Base-by-base conservation (phyloP, 495 filamentous ascomycete species). In the Glarea lozoyensis region DNA sequence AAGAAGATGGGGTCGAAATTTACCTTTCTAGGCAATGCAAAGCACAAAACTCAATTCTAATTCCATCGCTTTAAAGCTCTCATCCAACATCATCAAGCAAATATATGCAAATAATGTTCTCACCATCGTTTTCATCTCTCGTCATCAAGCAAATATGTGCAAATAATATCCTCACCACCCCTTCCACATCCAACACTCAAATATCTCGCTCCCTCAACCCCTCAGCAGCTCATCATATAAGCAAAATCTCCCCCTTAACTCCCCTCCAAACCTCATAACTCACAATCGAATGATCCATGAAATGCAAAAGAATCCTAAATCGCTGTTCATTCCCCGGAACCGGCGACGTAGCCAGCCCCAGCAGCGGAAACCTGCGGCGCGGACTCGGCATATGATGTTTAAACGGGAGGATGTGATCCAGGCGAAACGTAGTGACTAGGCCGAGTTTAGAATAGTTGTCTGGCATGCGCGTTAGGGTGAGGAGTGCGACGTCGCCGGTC, bases 401-500 rank as follows among this genome's bases (percentile, higher is more conserved):
- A 17, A 47, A 30, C 0, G 79, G 80, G 10, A 82, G 52, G 36
- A 82, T 73, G 48, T 62, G 66, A 34, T 80, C 76, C 4, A 80
- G 42, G 11, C 76, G 66, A 52, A 81, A 75, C 4, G 62, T 36
- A 1, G 31, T 29, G 3, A 46, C 30, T 18, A 43, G 40, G 5
- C 49, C 49, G 17, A 11, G 2, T 1, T 11, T 5, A 4, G 39
- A 30, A 30, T 25, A 45, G 9, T 19, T 12, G 18, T 50, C 51
- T 27, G 40, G 29, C 12, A 43, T 21, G 68, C 58, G 34, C 2
- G 85, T 90, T 20, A 90, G 65, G 1, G 81, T 76, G 25, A 94
- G 63, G 2, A 97, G 63, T 1, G 75, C 84, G 9, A 81, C 86
- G 9, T 82, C 75, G 12, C 92, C 92, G 39, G 70, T 75, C 34